Evolutionary conservation across 2,329 filamentous ascomycete species (phyloP).

Genomic region (Colletotrichum sublineola): DNA sequence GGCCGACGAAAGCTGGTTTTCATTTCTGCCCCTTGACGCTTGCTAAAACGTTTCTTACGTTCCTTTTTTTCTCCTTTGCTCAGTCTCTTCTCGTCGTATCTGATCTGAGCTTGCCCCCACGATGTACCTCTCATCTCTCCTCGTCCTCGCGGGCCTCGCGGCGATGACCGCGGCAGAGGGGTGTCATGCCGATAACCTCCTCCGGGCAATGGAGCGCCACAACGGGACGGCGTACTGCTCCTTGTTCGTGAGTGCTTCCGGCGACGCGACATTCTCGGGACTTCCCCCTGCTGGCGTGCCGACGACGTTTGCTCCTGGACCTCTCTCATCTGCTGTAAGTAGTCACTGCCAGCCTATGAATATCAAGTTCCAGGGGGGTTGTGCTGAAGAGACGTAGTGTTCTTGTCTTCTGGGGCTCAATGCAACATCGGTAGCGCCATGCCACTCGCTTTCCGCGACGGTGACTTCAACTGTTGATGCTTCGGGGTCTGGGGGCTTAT

Average conservation of each 20-base stretch:
- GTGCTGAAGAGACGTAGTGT: conserved; percentile 29
- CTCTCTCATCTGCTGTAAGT: conserved; percentile 36
- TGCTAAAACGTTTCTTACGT: background rate
- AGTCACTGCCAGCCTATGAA: too few species aligned
- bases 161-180: conserved; percentile 16
- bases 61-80: background rate
- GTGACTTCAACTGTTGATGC: background rate
- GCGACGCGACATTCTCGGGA: background rate
- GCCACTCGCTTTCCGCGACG: background rate
- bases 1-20: background rate
- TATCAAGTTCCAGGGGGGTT: background rate
- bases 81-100: too few species aligned
- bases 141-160: background rate
- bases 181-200: conserved; percentile 40
- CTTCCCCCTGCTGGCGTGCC: conserved; percentile 6
- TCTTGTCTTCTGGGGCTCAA: conserved; percentile 28
- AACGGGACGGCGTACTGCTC: conserved; percentile 37
- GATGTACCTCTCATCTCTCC: background rate
- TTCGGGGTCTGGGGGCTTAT: background rate
- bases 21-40: background rate
- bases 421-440: background rate
- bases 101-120: too few species aligned
- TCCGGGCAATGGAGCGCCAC: conserved; percentile 37
- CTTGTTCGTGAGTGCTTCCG: background rate
- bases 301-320: conserved; percentile 12